Conservation (phyloP, 2,329 filamentous ascomycete genomes). For the Orbilia quercus region DNA sequence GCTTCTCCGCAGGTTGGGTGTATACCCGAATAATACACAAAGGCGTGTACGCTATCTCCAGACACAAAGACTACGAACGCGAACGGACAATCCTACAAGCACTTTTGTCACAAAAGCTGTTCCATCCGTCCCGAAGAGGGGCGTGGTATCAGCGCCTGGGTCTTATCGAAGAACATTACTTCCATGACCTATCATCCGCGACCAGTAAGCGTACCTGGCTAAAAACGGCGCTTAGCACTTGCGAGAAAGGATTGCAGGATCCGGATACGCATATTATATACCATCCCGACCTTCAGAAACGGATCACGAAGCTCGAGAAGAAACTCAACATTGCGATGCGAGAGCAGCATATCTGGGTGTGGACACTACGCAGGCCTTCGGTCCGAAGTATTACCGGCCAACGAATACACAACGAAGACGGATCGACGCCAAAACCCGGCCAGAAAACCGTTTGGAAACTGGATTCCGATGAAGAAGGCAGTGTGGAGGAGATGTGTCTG, state of each 20-base stretch:
- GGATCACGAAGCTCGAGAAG: conserved; percentile 89
- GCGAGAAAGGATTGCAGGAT: conserved; percentile 87
- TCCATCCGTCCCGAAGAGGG: conserved; percentile 84
- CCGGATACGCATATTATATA: conserved; percentile 89
- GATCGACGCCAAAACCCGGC: conserved; percentile 60
- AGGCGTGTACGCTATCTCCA: conserved; percentile 79
- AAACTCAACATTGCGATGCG: conserved; percentile 83
- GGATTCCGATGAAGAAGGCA: conserved; percentile 78
- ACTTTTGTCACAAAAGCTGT: conserved; percentile 81
- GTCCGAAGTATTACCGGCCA: conserved; percentile 81
- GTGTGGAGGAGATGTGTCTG: conserved; percentile 93
- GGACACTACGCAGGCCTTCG: conserved; percentile 80
- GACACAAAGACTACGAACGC: conserved; percentile 80
- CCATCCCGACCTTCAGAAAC: conserved; percentile 93
- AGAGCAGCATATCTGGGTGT: conserved; percentile 90
- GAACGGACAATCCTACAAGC: conserved; percentile 81
- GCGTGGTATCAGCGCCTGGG: conserved; percentile 97
- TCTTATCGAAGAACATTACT: conserved; percentile 93
- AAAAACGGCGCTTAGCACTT: conserved; percentile 78
- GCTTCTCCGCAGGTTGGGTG: conserved; percentile 90
- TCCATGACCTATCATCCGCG: conserved; percentile 74
- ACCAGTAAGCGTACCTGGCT: conserved; percentile 85
- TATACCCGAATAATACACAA: conserved; percentile 96
- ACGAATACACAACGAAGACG: conserved; percentile 72
- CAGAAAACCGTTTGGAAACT: conserved; percentile 82